phyloP scores from a whole-genome alignment of 2,329 filamentous ascomycete genomes.

The Diaporthe nobilis region DNA sequence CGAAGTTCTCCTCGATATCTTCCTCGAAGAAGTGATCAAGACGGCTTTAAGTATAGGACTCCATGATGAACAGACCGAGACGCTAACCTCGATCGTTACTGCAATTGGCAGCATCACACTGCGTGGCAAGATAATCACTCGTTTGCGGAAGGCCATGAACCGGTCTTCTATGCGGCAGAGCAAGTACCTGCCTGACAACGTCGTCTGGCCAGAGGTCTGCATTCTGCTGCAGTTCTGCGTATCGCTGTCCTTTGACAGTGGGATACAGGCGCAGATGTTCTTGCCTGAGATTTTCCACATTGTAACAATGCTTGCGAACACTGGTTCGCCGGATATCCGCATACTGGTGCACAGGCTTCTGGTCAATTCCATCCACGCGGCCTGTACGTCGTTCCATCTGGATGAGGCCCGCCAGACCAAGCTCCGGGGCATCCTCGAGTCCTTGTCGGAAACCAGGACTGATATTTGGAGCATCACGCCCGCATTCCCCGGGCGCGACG shows the following conservation, averaged over 20 bases:
- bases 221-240: constrained; percentile 76
- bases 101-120: constrained; percentile 76
- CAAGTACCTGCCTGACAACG: constrained; percentile 74
- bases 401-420: constrained; percentile 72
- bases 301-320: constrained; percentile 79
- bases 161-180: constrained; percentile 77
- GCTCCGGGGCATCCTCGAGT: constrained; percentile 68
- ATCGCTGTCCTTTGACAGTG: constrained; percentile 76
- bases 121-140: constrained; percentile 74
- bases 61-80: constrained; percentile 72
- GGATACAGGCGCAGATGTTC: constrained; percentile 77
- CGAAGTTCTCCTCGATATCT: constrained; percentile 75
- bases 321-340: constrained; percentile 70
- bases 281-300: constrained; percentile 79
- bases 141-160: constrained; percentile 76
- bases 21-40: constrained; percentile 77
- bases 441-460: constrained; percentile 71
- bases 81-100: constrained; percentile 73
- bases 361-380: constrained; percentile 77
- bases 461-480: constrained; percentile 69
- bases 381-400: constrained; percentile 75
- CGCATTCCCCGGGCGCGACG: constrained; percentile 61
- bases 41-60: constrained; percentile 70
- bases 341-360: constrained; percentile 73
- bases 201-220: constrained; percentile 79